Evolutionary conservation across 495 filamentous ascomycete genomes (phyloP).

Genomic region (Neurospora sp.): DNA sequence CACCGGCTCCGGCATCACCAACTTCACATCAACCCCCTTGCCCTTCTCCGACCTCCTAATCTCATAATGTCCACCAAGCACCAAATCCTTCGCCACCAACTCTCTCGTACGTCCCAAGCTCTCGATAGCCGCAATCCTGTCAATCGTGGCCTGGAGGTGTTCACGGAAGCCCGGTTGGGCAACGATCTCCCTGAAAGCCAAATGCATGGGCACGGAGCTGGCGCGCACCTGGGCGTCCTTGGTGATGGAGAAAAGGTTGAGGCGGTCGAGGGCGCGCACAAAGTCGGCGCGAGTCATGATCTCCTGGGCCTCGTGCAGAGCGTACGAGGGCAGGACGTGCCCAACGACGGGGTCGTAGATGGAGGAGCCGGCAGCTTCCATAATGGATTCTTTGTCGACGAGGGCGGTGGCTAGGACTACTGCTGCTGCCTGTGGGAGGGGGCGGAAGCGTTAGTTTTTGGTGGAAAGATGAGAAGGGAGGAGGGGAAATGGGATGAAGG

Average conservation of each 20-base stretch:
- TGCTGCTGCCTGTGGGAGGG: constrained; percentile 55
- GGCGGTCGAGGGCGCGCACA: constrained; percentile 81
- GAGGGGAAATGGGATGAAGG: background rate
- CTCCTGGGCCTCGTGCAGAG: constrained; percentile 72
- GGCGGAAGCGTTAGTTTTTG: background rate
- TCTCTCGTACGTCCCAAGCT: constrained; percentile 86
- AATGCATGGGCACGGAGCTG: constrained; percentile 92
- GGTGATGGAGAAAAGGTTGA: constrained; percentile 94
- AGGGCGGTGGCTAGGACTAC: constrained; percentile 89
- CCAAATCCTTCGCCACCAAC: constrained; percentile 72
- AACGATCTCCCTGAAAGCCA: constrained; percentile 79
- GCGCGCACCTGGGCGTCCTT: constrained; percentile 79
- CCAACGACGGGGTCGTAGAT: constrained; percentile 54
- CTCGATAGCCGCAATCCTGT: constrained; percentile 83
- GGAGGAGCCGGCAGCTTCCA: constrained; percentile 26
- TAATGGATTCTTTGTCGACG: constrained; percentile 66
- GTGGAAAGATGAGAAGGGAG: background rate
- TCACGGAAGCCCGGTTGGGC: constrained; percentile 61
- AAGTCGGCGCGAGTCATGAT: constrained; percentile 96
- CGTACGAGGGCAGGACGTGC: constrained; percentile 71
- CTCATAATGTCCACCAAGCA: constrained; percentile 68
- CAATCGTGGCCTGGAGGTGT: constrained; percentile 69
- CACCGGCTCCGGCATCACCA: constrained; percentile 15
- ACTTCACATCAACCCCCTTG: constrained; percentile 14
- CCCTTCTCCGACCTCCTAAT: constrained; percentile 34